A percentile compares a stretch with the other conserved stretches of the same genome.
Evolutionary conservation across 768 basidiomycete species (phyloP).

Genomic region (Mycena haematopus): DNA sequence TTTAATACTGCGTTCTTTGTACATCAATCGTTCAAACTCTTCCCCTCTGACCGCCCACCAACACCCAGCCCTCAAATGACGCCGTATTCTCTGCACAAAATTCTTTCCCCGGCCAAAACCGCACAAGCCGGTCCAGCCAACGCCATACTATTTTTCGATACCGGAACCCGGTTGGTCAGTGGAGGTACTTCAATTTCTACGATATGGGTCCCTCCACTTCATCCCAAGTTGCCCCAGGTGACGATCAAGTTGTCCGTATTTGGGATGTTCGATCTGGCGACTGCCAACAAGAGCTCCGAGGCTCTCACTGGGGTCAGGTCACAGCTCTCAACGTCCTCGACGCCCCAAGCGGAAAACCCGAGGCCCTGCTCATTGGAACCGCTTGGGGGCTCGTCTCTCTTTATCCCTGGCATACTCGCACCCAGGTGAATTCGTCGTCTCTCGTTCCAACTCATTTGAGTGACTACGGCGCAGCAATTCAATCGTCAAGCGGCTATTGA

Average conservation of each 20-base stretch:
- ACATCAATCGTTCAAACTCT: neutral
- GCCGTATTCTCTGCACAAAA: neutral
- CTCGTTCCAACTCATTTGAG: neutral
- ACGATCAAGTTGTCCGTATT: neutral
- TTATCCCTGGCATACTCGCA: neutral
- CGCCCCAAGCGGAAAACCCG: no score
- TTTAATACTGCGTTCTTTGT: neutral
- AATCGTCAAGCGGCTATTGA: neutral
- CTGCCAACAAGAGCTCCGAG: neutral
- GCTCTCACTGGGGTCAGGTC: neutral
- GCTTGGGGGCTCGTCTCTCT: neutral
- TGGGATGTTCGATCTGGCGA: constrained; percentile 6
- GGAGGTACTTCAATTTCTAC: neutral
- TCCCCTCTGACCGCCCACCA: neutral
- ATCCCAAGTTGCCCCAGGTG: neutral
- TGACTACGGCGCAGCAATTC: neutral
- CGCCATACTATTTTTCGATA: neutral
- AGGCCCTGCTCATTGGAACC: neutral
- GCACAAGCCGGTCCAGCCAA: neutral
- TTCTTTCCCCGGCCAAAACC: neutral
- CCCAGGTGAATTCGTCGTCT: neutral
- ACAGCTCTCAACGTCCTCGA: neutral
- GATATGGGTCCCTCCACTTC: no score
- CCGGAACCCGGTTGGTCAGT: neutral
- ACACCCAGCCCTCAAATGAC: neutral